Conservation (phyloP, 495 filamentous ascomycete species). For the Collariella sp. region DNA sequence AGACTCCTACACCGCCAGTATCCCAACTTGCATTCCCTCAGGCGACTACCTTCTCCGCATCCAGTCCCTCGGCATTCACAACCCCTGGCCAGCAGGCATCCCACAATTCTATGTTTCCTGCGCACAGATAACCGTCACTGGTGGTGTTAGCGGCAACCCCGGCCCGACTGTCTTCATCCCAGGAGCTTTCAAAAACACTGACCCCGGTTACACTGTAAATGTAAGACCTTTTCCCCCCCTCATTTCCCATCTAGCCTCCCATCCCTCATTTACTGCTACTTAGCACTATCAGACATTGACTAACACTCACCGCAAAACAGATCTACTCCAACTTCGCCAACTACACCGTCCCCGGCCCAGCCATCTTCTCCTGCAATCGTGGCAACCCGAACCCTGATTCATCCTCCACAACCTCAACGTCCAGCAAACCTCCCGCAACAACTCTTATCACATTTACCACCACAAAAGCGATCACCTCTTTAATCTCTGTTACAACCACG, state of each 20-base stretch:
- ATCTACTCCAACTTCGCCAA: constrained; percentile 25
- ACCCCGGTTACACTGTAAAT: constrained; percentile 48
- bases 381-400: constrained; percentile 3
- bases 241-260: not conserved
- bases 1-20: constrained; percentile 43
- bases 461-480: not conserved
- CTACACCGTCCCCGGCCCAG: constrained; percentile 27
- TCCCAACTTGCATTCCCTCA: constrained; percentile 44
- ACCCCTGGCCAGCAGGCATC: constrained; percentile 39
- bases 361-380: constrained; percentile 18
- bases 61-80: constrained; percentile 55
- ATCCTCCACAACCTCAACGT: not conserved
- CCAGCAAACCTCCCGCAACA: not conserved
- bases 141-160: constrained; percentile 42
- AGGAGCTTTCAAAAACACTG: constrained; percentile 45
- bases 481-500: not conserved
- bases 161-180: constrained; percentile 44
- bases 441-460: constrained; percentile 8
- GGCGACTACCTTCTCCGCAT: constrained; percentile 58
- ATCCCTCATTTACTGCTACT: not conserved
- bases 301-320: constrained; percentile 3
- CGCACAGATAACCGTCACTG: constrained; percentile 50
- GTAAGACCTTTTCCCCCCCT: constrained; percentile 6
- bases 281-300: no score
- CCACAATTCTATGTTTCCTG: constrained; percentile 52